Evolutionary conservation across 2,329 filamentous ascomycete species (phyloP).

Genomic region (Trichoderma sp.): DNA sequence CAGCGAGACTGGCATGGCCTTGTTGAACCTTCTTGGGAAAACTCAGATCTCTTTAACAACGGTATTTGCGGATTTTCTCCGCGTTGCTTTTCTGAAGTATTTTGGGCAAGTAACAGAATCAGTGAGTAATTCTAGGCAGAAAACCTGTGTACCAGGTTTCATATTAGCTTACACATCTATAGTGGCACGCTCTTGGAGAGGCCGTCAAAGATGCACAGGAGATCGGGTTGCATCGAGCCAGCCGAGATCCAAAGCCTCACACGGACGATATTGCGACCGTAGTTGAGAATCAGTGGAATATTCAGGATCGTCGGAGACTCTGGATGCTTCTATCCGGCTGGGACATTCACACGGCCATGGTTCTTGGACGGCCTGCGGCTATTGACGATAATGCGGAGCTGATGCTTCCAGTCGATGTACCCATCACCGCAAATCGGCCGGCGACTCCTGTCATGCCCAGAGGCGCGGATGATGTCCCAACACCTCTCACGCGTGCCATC

Average conservation of each 20-base stretch:
- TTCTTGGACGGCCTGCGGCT: neutral
- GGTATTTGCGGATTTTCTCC: neutral
- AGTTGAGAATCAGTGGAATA: neutral
- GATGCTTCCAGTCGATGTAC: neutral
- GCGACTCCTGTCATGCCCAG: neutral
- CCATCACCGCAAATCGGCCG: neutral
- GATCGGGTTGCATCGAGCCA: neutral
- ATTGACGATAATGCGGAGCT: neutral
- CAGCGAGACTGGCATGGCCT: neutral
- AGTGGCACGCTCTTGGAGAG: neutral
- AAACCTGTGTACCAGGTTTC: neutral
- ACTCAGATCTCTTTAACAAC: neutral
- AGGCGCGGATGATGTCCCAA: neutral
- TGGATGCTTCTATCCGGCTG: neutral
- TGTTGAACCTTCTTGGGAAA: neutral
- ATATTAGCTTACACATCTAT: neutral
- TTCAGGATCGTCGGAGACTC: neutral
- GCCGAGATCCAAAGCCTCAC: neutral
- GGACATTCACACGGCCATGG: neutral
- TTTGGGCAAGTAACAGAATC: neutral
- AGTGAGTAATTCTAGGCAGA: neutral
- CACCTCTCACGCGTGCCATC: neutral
- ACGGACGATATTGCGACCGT: neutral
- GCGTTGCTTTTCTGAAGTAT: neutral
- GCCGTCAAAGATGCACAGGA: neutral